phyloP scores from a whole-genome alignment of 768 basidiomycete genomes.

The Pisolithus tinctorius region DNA sequence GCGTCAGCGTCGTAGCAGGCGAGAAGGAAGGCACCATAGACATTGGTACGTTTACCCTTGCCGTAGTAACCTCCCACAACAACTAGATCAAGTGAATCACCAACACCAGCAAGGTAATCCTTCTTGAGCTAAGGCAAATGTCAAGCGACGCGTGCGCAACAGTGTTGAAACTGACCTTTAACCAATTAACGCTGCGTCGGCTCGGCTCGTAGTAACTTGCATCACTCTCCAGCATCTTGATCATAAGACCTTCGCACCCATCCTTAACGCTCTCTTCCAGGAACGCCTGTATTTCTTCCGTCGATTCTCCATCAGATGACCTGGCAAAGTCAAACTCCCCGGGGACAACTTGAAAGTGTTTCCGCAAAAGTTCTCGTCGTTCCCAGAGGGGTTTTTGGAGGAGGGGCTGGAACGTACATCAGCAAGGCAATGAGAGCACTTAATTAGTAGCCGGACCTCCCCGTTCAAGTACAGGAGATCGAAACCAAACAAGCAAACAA shows the following conservation, averaged over 20 bases:
- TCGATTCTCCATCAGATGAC: conserved; percentile 80
- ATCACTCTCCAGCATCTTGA: conserved; percentile 93
- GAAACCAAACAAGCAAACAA: conserved; percentile 94
- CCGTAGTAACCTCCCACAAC: conserved; percentile 98
- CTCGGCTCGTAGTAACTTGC: conserved; percentile 95
- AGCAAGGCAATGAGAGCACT: background rate
- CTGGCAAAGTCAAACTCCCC: conserved; percentile 94
- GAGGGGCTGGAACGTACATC: conserved; percentile 54
- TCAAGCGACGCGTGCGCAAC: background rate
- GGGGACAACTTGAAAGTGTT: conserved; percentile 76
- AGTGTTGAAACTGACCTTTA: conserved; percentile 60
- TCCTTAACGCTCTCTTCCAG: conserved; percentile 96
- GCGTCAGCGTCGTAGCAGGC: conserved; percentile 94
- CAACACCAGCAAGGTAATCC: conserved; percentile 93
- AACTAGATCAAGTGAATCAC: conserved; percentile 94
- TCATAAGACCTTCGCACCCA: conserved; percentile 98
- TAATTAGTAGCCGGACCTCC: conserved; percentile 47
- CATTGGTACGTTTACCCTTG: conserved; percentile 94
- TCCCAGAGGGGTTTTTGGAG: conserved; percentile 68
- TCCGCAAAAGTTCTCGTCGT: conserved; percentile 67
- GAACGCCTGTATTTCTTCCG: conserved; percentile 92
- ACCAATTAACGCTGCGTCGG: conserved; percentile 92
- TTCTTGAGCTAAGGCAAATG: conserved; percentile 75
- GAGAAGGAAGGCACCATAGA: conserved; percentile 96
- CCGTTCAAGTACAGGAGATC: conserved; percentile 96